Evolutionary conservation across 805 yeast species (phyloP), one percentile per base, ranked within the genome.

Genomic region (Jamesozyma spencerorum): DNA sequence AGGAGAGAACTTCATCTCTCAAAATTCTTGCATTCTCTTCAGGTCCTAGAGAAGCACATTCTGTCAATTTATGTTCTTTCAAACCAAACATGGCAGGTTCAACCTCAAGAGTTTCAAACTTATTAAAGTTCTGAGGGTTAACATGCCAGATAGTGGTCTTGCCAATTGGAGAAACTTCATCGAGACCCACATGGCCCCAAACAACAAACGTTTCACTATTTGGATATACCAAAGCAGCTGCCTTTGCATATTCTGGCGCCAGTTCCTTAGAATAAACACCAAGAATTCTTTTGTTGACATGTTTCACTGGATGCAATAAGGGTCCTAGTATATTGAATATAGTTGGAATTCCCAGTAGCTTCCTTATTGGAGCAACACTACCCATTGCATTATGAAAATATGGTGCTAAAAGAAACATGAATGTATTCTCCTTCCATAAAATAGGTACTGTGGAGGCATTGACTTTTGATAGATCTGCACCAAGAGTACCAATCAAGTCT

Each of bases 281-380:
- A 34, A 92, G 69, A 13, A 92, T 79, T 47, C 97, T 72, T 4
- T 92, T 83, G 46, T 73, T 72, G 18, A 77, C 65, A 32, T 77
- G 61, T 2, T 87, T 87, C 7, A 85, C 85, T 3, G 99, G 99
- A 66, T 92, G 94, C 47, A 92, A 68, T 45, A 92, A 65, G 1
- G 99, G 99, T 0, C 99, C 99, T 44, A 92, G 65, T 11, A 92
- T 79, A 61, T 92, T 92, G 72, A 92, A 92, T 18, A 92, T 85
- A 1, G 97, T 82, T 2, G 97, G 97, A 10, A 90, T 74, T 1
- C 95, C 96, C 43, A 92, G 61, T 20, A 75, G 68, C 34, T 81
- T 72, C 53, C 99, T 71, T n/a, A 92, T 64, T 15, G 72, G 68
- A 1, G 88, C 94, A 7, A 90, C 92, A 40, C 71, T 70, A 32